phyloP scores from a whole-genome alignment of 2,329 filamentous ascomycete genomes.

The Decorospora gaudefroyi region DNA sequence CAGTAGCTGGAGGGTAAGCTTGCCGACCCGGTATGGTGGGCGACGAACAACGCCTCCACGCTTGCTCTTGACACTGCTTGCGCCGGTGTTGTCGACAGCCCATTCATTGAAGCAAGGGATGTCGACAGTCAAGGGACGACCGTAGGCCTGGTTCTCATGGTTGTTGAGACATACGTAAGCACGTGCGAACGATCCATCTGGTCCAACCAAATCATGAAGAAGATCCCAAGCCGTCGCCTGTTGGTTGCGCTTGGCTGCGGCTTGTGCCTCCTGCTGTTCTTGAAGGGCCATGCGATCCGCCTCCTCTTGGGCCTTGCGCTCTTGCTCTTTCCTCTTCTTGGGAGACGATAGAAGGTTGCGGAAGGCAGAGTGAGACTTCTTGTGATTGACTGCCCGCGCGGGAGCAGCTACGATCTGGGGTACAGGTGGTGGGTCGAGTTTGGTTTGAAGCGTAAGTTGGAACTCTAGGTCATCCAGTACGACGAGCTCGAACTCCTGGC shows the following conservation, averaged over 20 bases:
- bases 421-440: slow-evolving; percentile 75
- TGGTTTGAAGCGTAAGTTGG: slow-evolving; percentile 94
- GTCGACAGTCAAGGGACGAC: slow-evolving; percentile 83
- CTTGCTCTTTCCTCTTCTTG: slow-evolving; percentile 94
- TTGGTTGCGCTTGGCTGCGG: slow-evolving; percentile 58
- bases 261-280: slow-evolving; percentile 48
- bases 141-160: slow-evolving; percentile 85
- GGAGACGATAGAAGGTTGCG: slow-evolving; percentile 84
- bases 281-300: slow-evolving; percentile 68
- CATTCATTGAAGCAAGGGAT: slow-evolving; percentile 98
- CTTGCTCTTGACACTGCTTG: slow-evolving; percentile 94
- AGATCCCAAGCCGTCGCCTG: slow-evolving; percentile 82
- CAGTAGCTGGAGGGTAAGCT: slow-evolving; percentile 88
- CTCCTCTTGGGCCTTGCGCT: slow-evolving; percentile 80
- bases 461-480: slow-evolving; percentile 98
- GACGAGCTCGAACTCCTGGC: slow-evolving; percentile 96
- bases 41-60: slow-evolving; percentile 71
- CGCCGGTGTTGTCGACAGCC: slow-evolving; percentile 81
- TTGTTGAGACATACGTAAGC: slow-evolving; percentile 94
- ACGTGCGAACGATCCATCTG: slow-evolving; percentile 91
- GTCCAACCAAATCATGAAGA: slow-evolving; percentile 80
- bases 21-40: slow-evolving; percentile 95
- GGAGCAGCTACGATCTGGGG: slow-evolving; percentile 52
- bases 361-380: slow-evolving; percentile 75
- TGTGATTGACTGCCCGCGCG: slow-evolving; percentile 70